Percentiles rank a stretch among this genome's conserved stretches.
phyloP scores from a whole-genome alignment of 805 yeast genomes.

The Saccharomycopsis guyanensis region DNA sequence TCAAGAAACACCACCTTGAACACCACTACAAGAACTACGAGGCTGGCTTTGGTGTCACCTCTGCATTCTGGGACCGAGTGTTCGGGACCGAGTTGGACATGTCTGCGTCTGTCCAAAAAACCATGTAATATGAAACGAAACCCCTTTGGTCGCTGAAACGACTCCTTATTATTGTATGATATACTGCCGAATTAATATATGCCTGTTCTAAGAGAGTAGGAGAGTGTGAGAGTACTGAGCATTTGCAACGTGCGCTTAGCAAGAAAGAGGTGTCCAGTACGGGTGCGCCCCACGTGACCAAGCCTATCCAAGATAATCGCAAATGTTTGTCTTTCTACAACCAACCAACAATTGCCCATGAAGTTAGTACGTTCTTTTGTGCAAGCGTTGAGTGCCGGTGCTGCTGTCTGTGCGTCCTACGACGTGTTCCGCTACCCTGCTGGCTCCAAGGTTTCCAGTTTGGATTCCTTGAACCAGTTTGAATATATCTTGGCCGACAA shows the following conservation, averaged over 20 bases:
- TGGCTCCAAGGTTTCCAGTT: background rate
- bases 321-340: background rate
- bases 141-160: background rate
- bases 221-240: too few species aligned
- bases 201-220: too few species aligned
- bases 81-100: slow-evolving; percentile 71
- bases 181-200: too few species aligned
- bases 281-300: too few species aligned
- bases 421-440: background rate
- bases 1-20: slow-evolving; percentile 88
- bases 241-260: too few species aligned
- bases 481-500: slow-evolving; percentile 17
- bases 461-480: background rate
- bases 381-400: background rate
- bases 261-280: too few species aligned
- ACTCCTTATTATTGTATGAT: too few species aligned
- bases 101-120: background rate
- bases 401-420: background rate
- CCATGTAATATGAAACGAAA: background rate
- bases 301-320: too few species aligned
- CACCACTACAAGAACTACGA: slow-evolving; percentile 98
- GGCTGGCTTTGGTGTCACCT: slow-evolving; percentile 93
- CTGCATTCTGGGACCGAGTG: slow-evolving; percentile 87
- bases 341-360: background rate
- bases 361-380: background rate